Evolutionary conservation across 345 rosid genomes (phyloP), one percentile per base, ranked within the genome.

Genomic region (Theobroma cacao): DNA sequence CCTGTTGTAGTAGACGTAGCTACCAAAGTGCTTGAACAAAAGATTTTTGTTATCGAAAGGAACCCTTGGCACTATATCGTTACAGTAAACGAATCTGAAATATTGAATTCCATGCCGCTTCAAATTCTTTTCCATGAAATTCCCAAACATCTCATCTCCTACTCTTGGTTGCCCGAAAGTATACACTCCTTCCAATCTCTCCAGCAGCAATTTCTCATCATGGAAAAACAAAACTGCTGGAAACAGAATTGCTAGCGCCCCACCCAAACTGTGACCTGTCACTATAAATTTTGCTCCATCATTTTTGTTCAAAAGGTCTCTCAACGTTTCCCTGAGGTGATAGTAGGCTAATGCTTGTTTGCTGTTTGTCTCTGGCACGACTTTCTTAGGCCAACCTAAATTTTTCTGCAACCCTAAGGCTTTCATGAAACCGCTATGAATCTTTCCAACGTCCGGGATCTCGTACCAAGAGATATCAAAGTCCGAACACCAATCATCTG

Each of bases 131-230:
- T 86, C 82, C 95, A 94, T 90, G 80, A 78, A 86, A 22, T 80
- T 68, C 26, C 87, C 97, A 61, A 94, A 92, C 74, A 43, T 77
- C 18, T 73, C 84, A 75, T 91, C 91, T 36, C 98, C 98, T 17
- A 94, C 98, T 30, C 93, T 89, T 15, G 97, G 97, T 63, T 94
- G 98, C 70, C 98, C 95, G 74, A 82, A 94, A 12, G 95, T 94
- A 31, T 88, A 92, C 0, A 94, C 84, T 1, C 90, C 94, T 66
- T 86, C 87, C 33, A 92, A 61, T 79, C 88, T 87, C 53, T 86
- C 81, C 76, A 94, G 45, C 81, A 94, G 47, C 75, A 73, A 64
- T 11, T 62, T 80, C 80, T 94, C 95, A 0, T 83, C 86, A 36
- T 91, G 95, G 7, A 85, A 68, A 17, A 82, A 68, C 55, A 90